Conservation (phyloP, 768 basidiomycete genomes). For the Suillus ampliporus region DNA sequence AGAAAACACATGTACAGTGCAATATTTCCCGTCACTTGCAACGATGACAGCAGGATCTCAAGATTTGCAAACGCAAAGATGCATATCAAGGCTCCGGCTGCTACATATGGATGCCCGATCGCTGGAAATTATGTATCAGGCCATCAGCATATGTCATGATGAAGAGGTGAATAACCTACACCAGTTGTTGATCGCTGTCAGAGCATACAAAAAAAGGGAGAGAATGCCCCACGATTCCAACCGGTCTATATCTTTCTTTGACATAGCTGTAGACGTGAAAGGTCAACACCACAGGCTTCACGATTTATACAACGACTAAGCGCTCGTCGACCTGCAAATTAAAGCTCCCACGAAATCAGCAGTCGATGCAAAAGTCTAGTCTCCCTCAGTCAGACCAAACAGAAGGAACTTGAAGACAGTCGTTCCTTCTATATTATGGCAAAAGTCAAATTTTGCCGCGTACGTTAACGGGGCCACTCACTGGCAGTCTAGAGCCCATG, state of each 20-base stretch:
- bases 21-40: too few relatives aligned
- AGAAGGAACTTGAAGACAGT: too few relatives aligned
- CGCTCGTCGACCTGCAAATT: background rate
- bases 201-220: background rate
- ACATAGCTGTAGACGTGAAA: background rate
- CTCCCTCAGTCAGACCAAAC: too few relatives aligned
- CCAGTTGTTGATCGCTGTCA: background rate
- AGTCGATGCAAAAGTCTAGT: too few relatives aligned
- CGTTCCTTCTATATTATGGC: too few relatives aligned
- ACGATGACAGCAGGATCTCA: background rate
- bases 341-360: background rate
- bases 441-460: background rate
- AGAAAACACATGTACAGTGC: background rate
- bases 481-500: too few relatives aligned
- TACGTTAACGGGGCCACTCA: background rate
- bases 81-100: background rate
- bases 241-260: background rate
- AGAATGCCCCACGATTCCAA: background rate
- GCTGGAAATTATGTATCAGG: background rate
- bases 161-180: background rate
- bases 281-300: background rate
- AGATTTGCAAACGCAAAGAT: background rate
- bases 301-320: background rate
- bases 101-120: slow-evolving; percentile 1
- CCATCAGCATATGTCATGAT: background rate